Conservation (phyloP, 805 yeast species). For the Lipomyces mesembrius region DNA sequence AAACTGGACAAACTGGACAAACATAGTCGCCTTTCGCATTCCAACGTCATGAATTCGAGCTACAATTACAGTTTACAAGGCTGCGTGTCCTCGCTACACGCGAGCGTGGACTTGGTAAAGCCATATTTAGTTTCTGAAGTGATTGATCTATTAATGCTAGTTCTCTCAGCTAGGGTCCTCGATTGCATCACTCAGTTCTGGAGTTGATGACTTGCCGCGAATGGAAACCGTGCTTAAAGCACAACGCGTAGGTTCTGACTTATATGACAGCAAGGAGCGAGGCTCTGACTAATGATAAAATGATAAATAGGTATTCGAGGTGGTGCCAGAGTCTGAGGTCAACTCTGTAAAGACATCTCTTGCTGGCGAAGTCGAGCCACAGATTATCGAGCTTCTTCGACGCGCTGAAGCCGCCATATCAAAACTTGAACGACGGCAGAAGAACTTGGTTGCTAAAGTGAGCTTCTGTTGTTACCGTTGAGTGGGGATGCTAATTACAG, state of each 20-base stretch:
- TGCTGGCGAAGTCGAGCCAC: conserved; percentile 43
- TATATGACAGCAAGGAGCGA: not conserved
- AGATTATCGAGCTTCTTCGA: conserved; percentile 38
- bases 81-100: conserved; percentile 31
- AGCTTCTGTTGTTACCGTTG: not conserved
- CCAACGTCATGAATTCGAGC: conserved; percentile 26
- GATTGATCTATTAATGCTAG: no score
- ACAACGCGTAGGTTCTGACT: conserved; percentile 24
- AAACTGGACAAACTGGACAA: not conserved
- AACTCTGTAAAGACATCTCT: conserved; percentile 37
- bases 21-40: not conserved
- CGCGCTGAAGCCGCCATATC: conserved; percentile 39
- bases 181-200: conserved; percentile 28
- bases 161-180: conserved; percentile 26
- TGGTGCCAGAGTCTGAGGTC: conserved; percentile 42
- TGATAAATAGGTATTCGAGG: conserved; percentile 39
- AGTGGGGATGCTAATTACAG: not conserved
- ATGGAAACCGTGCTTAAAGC: conserved; percentile 36
- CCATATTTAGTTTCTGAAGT: not conserved
- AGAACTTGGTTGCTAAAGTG: conserved; percentile 37
- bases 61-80: conserved; percentile 36
- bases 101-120: conserved; percentile 31
- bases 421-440: conserved; percentile 41
- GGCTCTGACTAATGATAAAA: no score
- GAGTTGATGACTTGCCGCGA: conserved; percentile 38